Conservation (phyloP, 2,329 filamentous ascomycete genomes). For the Aspergillus fijiensis region DNA sequence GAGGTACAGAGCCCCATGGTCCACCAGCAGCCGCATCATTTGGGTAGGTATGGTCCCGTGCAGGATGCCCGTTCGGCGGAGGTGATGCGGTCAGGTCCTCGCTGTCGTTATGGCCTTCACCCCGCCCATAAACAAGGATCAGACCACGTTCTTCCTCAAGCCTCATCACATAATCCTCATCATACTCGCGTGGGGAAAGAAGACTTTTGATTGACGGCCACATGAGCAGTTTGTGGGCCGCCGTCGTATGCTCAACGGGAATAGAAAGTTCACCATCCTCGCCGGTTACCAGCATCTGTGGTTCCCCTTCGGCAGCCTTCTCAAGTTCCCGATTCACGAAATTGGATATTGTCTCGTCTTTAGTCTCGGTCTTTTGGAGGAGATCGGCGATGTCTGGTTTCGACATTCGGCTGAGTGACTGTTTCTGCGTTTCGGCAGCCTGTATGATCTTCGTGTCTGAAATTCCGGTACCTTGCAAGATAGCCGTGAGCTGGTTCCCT, state of each 20-base stretch:
- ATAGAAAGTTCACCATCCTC: conserved; percentile 65
- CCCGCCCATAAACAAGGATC: conserved; percentile 73
- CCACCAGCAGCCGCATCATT: conserved; percentile 48
- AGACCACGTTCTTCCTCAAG: conserved; percentile 72
- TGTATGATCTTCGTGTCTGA: conserved; percentile 5
- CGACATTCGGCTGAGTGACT: conserved; percentile 19
- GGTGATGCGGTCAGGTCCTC: conserved; percentile 44
- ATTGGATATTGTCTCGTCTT: conserved; percentile 11
- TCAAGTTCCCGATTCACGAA: conserved; percentile 9
- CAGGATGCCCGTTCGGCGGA: conserved; percentile 20
- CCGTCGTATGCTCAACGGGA: conserved; percentile 82
- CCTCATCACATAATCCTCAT: conserved; percentile 71
- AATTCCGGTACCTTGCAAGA: not conserved
- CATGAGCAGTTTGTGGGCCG: conserved; percentile 76
- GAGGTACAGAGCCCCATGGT: conserved; percentile 51
- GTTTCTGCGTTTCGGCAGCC: conserved; percentile 15
- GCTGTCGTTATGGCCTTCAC: conserved; percentile 67
- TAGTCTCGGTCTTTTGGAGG: conserved; percentile 15
- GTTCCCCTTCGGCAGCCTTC: not conserved
- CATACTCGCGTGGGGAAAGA: conserved; percentile 56
- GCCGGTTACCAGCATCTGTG: conserved; percentile 19
- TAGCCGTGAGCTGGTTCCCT: conserved; percentile 13
- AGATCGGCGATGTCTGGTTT: conserved; percentile 25
- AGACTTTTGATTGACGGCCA: conserved; percentile 69
- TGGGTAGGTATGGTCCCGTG: conserved; percentile 28